A percentile compares a stretch with the other conserved stretches of the same genome.
Evolutionary conservation across 2,329 filamentous ascomycete species (phyloP).

Genomic region (Cephalotrichum gorgonifer): DNA sequence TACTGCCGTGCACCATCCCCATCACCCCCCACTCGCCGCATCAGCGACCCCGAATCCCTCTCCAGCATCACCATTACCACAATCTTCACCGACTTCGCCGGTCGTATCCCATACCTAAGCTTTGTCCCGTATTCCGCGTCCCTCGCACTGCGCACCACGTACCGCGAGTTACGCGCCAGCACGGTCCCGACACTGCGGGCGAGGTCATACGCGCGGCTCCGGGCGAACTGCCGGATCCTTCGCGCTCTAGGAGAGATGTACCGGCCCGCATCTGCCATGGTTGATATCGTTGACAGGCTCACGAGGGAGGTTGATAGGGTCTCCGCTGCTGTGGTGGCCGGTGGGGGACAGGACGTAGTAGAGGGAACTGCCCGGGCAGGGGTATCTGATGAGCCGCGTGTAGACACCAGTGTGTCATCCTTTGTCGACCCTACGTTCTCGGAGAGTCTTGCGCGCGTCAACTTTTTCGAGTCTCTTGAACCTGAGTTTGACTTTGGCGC

Average conservation of each 20-base stretch:
- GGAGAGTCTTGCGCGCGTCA: neutral
- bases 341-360: neutral
- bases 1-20: neutral
- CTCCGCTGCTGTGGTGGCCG: neutral
- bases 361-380: neutral
- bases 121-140: slow-evolving; percentile 2
- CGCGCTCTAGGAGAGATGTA: neutral
- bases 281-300: slow-evolving; percentile 49
- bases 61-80: neutral
- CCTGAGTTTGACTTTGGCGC: slow-evolving; percentile 1
- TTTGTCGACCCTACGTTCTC: neutral
- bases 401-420: neutral
- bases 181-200: neutral
- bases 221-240: neutral
- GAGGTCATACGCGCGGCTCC: neutral
- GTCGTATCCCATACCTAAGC: neutral
- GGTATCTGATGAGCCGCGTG: neutral
- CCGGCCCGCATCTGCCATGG: slow-evolving; percentile 1
- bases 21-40: neutral
- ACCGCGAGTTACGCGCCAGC: slow-evolving; percentile 3
- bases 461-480: slow-evolving; percentile 1
- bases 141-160: neutral
- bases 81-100: neutral
- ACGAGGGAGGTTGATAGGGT: slow-evolving; percentile 54
- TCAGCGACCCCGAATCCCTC: neutral